Percentiles rank a stretch among this genome's conserved stretches.
phyloP scores from a whole-genome alignment of 2,329 filamentous ascomycete genomes.

The Reticulascus tulasneorum region DNA sequence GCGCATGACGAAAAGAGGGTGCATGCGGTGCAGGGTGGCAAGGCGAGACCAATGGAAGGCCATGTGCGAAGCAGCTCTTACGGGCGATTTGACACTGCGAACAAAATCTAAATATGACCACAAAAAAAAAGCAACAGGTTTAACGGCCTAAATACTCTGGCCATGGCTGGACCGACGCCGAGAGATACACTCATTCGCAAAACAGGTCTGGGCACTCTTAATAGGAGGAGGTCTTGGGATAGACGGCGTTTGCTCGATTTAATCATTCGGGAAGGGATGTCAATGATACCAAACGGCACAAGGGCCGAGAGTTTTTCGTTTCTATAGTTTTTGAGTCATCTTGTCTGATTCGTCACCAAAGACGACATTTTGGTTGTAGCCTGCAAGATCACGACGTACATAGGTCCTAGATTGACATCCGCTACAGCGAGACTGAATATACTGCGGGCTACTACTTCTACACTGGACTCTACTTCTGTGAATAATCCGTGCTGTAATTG shows the following conservation, averaged over 20 bases:
- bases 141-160: conserved; percentile 10
- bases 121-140: not conserved
- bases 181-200: conserved; percentile 16
- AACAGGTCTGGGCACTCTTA: conserved; percentile 9
- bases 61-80: conserved; percentile 31
- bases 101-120: conserved; percentile 7
- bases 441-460: conserved; percentile 7
- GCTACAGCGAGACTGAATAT: conserved; percentile 8
- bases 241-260: conserved; percentile 4
- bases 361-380: conserved; percentile 2
- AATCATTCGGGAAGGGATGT: conserved; percentile 2
- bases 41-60: conserved; percentile 20
- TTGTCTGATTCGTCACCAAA: conserved; percentile 3
- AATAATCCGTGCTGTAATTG: too few relatives aligned
- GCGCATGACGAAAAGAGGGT: conserved; percentile 24
- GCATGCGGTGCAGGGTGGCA: conserved; percentile 12
- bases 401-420: conserved; percentile 5
- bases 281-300: not conserved
- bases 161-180: conserved; percentile 15
- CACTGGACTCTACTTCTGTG: too few relatives aligned
- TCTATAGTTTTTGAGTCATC: conserved; percentile 7
- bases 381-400: too few relatives aligned
- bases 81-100: conserved; percentile 25
- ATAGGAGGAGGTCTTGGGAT: conserved; percentile 7
- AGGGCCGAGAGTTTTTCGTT: conserved; percentile 6